Percentiles rank a stretch among this genome's conserved stretches.
Evolutionary conservation across 305 asterid genomes (phyloP).

Genomic region (Fraxinus albicans): DNA sequence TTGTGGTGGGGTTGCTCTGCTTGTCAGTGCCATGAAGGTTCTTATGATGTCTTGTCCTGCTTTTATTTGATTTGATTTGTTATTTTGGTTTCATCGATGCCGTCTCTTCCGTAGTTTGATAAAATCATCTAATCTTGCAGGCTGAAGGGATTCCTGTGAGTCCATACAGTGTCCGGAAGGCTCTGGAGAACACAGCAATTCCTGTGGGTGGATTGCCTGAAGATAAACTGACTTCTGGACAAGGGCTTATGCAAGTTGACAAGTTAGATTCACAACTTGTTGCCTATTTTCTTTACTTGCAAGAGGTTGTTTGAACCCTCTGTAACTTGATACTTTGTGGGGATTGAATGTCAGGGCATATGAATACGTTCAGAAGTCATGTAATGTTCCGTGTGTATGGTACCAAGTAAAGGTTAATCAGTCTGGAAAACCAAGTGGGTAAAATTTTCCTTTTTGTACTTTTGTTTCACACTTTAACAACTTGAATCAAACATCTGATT

Average conservation of each 20-base stretch:
- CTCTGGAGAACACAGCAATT: conserved; percentile 85
- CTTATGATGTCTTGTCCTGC: conserved; percentile 17
- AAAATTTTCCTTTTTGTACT: conserved; percentile 27
- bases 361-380: conserved; percentile 74
- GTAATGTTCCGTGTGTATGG: conserved; percentile 63
- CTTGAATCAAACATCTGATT: background rate
- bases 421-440: conserved; percentile 73
- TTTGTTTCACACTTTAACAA: conserved; percentile 4
- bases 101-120: conserved; percentile 26
- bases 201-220: conserved; percentile 81
- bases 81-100: conserved; percentile 14
- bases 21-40: conserved; percentile 98
- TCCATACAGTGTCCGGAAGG: conserved; percentile 84
- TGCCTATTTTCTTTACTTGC: conserved; percentile 27
- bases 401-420: conserved; percentile 78
- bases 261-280: conserved; percentile 50
- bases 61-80: conserved; percentile 2
- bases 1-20: conserved; percentile 95
- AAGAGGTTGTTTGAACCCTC: conserved; percentile 17
- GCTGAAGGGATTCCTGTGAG: conserved; percentile 86
- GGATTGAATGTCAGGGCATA: conserved; percentile 71
- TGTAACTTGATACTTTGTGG: conserved; percentile 27
- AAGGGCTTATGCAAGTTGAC: conserved; percentile 98
- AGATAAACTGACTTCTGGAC: conserved; percentile 89
- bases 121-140: conserved; percentile 44